Conservation (phyloP, 305 asterid genomes). For the Fraxinus ornus region DNA sequence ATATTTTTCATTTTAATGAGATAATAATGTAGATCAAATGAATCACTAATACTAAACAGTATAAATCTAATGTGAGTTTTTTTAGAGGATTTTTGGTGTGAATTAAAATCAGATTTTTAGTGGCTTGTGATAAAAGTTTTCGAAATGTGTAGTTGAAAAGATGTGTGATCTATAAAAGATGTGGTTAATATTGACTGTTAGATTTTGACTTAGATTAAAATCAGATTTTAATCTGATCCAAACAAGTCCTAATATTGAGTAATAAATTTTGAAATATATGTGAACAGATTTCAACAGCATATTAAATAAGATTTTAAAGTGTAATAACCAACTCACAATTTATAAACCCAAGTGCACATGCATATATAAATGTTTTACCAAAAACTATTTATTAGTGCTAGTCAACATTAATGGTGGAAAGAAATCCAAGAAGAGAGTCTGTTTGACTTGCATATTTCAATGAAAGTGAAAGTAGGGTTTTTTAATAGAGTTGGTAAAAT, state of each 20-base stretch:
- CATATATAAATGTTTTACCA: slow-evolving; percentile 14
- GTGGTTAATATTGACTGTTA: no score
- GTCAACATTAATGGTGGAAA: slow-evolving; percentile 7
- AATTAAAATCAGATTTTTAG: no score
- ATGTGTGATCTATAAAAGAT: no score
- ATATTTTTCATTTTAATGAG: no score
- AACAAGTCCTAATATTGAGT: background rate
- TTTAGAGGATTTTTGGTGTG: no score
- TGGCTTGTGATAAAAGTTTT: no score
- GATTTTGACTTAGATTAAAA: no score
- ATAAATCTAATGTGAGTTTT: no score
- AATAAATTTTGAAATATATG: background rate
- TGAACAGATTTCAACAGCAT: background rate
- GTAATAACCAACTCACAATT: background rate
- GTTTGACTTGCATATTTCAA: background rate
- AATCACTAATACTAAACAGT: no score
- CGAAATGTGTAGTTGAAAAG: no score
- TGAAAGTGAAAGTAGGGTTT: slow-evolving; percentile 21
- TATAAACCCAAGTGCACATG: background rate
- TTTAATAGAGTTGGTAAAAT: slow-evolving; percentile 5
- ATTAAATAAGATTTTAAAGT: background rate
- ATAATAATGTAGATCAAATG: no score
- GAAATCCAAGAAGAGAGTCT: slow-evolving; percentile 2
- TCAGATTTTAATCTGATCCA: no score
- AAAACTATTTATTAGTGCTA: slow-evolving; percentile 13